A percentile compares a stretch with the other conserved stretches of the same genome.
Conservation (phyloP, 2,329 filamentous ascomycete species). For the Furcasterigmium furcatum region DNA sequence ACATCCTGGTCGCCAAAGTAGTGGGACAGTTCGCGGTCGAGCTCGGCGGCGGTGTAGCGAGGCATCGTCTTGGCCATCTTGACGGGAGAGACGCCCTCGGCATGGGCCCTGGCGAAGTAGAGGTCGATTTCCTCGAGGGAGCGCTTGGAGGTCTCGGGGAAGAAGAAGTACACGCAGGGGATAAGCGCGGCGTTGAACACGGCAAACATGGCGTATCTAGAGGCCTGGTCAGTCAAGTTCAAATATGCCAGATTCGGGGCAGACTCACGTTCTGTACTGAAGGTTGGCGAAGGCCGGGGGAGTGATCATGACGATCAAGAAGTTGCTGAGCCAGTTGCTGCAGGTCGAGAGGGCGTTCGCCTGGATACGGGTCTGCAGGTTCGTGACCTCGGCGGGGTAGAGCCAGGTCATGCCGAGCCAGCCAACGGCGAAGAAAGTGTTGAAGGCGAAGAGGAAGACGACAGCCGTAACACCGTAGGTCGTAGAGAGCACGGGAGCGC, state of each 20-base stretch:
- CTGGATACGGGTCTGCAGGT: slow-evolving; percentile 56
- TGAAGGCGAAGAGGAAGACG: slow-evolving; percentile 59
- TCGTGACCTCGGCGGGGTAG: slow-evolving; percentile 59
- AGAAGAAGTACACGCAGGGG: slow-evolving; percentile 48
- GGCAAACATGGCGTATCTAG: slow-evolving; percentile 48
- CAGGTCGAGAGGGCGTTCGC: slow-evolving; percentile 63
- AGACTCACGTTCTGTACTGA: slow-evolving; percentile 40
- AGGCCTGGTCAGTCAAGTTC: too few species aligned
- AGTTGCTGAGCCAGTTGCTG: slow-evolving; percentile 60
- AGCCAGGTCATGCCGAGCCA: slow-evolving; percentile 62
- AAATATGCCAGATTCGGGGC: too few species aligned
- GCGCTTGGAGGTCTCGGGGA: slow-evolving; percentile 41
- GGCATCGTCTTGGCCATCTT: slow-evolving; percentile 10
- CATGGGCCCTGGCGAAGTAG: slow-evolving; percentile 24
- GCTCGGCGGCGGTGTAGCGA: slow-evolving; percentile 8
- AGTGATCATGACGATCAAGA: slow-evolving; percentile 65
- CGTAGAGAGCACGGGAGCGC: slow-evolving; percentile 20
- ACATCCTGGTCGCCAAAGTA: slow-evolving; percentile 18
- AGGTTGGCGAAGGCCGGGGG: slow-evolving; percentile 55
- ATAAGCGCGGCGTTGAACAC: slow-evolving; percentile 50
- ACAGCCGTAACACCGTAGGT: slow-evolving; percentile 24
- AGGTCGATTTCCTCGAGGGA: slow-evolving; percentile 61
- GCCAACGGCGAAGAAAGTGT: slow-evolving; percentile 56
- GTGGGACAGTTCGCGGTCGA: slow-evolving; percentile 22
- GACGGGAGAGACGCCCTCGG: slow-evolving; percentile 20